Base-by-base conservation (phyloP, 345 rosid species). In the Melastoma malabathricum region DNA sequence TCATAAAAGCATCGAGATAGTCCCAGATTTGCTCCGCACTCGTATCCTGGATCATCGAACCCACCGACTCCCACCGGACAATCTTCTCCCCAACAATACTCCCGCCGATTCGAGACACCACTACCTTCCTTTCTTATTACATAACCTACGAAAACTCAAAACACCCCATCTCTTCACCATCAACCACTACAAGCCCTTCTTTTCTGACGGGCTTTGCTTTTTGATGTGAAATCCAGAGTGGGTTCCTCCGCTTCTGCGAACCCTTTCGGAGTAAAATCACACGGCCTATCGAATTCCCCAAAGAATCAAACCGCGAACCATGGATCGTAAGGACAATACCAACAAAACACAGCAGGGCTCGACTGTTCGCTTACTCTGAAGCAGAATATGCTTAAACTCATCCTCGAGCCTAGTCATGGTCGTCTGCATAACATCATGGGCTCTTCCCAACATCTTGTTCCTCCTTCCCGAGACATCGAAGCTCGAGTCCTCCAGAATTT, bases 351-450 rank as follows among this genome's bases (percentile, higher is more conserved):
- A n/a, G n/a, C n/a, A n/a, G n/a, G 79, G 86, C 64, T 89, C 94
- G 39, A 79, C 75, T 51, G 83, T 81, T 19, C 72, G 77, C 63
- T 67, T 76, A 58, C 76, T 74, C 64, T 79, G 80, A 43, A 76
- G 75, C 56, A 89, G 89, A 45, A 89, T 52, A 67, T 81, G 62
- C 70, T 68, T 77, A 34, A 89, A 86, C 73, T 86, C 97, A 23
- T 83, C 86, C 72, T 81, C 97, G 1, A 89, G 88, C 79, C 94
- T 75, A 19, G 70, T 70, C 97, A 89, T 89, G 4, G 88, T 88
- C 9, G 67, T 73, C 59, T 86, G 96, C 67, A 89, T 84, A 65
- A 83, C 75, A 66, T 83, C 81, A 39, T 81, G 81, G 48, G 89
- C 85, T 68, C 73, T 83, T 29, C 73, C 65, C 17, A 86, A 29